Evolutionary conservation across 257 asterid genomes (phyloP).

Genomic region (Fraxinus cuspidata): DNA sequence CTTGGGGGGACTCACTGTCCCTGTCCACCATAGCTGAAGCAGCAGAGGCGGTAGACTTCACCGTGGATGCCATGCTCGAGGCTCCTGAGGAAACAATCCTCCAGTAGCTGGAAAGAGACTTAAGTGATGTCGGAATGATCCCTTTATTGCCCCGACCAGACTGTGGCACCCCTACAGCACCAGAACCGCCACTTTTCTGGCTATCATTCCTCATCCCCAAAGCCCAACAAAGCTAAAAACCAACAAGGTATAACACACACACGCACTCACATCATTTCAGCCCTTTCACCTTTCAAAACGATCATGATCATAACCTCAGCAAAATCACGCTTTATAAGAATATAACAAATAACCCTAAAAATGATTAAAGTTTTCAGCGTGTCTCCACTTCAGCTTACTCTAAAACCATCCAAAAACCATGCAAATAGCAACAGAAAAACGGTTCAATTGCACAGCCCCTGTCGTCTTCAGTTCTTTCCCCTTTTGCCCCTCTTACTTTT

Average conservation of each 20-base stretch:
- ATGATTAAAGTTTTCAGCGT: neutral
- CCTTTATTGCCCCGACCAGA: neutral
- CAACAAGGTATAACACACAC: neutral
- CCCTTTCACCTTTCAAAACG: neutral
- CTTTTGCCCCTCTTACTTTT: neutral
- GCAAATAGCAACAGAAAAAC: neutral
- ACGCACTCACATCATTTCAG: neutral
- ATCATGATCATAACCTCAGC: neutral
- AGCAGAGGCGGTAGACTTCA: conserved; percentile 6
- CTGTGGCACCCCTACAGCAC: neutral
- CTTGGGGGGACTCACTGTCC: neutral
- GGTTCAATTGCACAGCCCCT: neutral
- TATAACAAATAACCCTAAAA: neutral
- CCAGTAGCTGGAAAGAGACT: conserved; percentile 12
- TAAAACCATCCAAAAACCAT: neutral
- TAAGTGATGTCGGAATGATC: neutral
- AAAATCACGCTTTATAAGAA: neutral
- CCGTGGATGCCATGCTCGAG: neutral
- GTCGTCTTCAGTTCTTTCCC: neutral
- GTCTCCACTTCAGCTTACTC: neutral
- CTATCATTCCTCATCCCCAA: conserved; percentile 5
- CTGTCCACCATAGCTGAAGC: conserved; percentile 11
- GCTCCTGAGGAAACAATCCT: conserved; percentile 1
- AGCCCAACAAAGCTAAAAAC: neutral
- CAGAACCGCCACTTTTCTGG: neutral